Evolutionary conservation across 495 filamentous ascomycete species (phyloP).

Genomic region (Penicillium subrubescens): DNA sequence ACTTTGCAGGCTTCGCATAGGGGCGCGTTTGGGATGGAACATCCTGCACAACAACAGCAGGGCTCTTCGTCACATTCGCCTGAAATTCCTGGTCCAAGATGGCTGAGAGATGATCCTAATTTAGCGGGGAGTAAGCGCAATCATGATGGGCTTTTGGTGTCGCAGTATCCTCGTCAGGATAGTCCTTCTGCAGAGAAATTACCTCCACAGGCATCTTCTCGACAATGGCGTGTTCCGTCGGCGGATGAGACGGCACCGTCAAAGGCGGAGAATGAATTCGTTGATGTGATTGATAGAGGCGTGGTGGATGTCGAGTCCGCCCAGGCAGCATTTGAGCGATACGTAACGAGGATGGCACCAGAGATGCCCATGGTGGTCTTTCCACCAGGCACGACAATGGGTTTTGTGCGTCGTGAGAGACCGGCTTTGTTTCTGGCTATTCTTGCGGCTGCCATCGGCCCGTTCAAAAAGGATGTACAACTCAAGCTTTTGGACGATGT

Average conservation of each 20-base stretch:
- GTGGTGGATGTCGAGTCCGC: conserved; percentile 66
- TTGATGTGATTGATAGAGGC: conserved; percentile 72
- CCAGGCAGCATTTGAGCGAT: conserved; percentile 65
- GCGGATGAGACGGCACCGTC: conserved; percentile 13
- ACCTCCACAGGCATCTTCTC: conserved; percentile 10
- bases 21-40: conserved; percentile 7
- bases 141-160: conserved; percentile 23
- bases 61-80: neutral
- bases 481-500: conserved; percentile 65
- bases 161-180: conserved; percentile 22
- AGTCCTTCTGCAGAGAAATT: conserved; percentile 33
- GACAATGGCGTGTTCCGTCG: conserved; percentile 21
- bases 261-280: conserved; percentile 37
- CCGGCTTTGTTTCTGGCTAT: conserved; percentile 84
- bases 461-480: conserved; percentile 61
- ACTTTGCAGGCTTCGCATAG: conserved; percentile 60
- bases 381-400: conserved; percentile 62
- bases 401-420: conserved; percentile 67
- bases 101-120: conserved; percentile 13
- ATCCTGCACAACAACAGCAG: neutral
- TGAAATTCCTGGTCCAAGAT: conserved; percentile 20
- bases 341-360: conserved; percentile 64
- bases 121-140: conserved; percentile 27
- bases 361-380: conserved; percentile 84
- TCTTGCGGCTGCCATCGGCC: conserved; percentile 65